Percentiles rank a stretch among this genome's conserved stretches.
Evolutionary conservation across 345 rosid genomes (phyloP).

Genomic region (Laguncularia racemosa): DNA sequence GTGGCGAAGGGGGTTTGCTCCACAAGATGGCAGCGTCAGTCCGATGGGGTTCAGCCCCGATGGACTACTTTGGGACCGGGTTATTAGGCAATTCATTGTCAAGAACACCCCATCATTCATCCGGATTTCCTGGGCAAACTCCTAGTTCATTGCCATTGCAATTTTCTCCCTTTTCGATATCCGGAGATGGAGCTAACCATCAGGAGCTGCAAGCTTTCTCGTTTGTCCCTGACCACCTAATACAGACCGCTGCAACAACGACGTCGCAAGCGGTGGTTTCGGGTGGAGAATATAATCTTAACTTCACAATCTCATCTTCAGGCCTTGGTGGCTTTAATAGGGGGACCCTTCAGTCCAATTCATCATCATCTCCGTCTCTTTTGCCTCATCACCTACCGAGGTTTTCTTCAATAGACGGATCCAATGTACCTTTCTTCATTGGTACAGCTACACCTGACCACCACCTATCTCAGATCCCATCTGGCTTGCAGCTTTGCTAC

Average conservation of each 20-base stretch:
- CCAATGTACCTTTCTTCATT: slow-evolving; percentile 64
- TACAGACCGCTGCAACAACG: slow-evolving; percentile 37
- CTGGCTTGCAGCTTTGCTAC: slow-evolving; percentile 72
- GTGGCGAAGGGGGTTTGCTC: slow-evolving; percentile 12
- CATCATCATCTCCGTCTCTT: slow-evolving; percentile 62
- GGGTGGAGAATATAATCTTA: slow-evolving; percentile 52
- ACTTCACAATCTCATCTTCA: slow-evolving; percentile 69
- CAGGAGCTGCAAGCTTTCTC: slow-evolving; percentile 63
- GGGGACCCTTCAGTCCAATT: slow-evolving; percentile 99
- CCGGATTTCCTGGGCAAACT: slow-evolving; percentile 39
- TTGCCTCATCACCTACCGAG: slow-evolving; percentile 62
- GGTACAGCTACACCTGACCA: slow-evolving; percentile 46
- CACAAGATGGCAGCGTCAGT: slow-evolving; percentile 28
- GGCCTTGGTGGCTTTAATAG: slow-evolving; percentile 59
- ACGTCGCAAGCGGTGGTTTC: slow-evolving; percentile 22
- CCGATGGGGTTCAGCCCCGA: slow-evolving; percentile 48
- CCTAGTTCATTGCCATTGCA: slow-evolving; percentile 6
- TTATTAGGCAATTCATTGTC: slow-evolving; percentile 40
- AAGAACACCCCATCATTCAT: slow-evolving; percentile 18
- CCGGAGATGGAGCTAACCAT: slow-evolving; percentile 40
- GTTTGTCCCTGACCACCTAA: slow-evolving; percentile 69
- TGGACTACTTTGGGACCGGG: slow-evolving; percentile 61
- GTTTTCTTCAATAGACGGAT: slow-evolving; percentile 52
- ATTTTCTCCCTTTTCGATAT: slow-evolving; percentile 21
- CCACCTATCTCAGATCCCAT: slow-evolving; percentile 46